Conservation (phyloP, 2,329 filamentous ascomycete species). For the Paracoccidioides brasiliensis region DNA sequence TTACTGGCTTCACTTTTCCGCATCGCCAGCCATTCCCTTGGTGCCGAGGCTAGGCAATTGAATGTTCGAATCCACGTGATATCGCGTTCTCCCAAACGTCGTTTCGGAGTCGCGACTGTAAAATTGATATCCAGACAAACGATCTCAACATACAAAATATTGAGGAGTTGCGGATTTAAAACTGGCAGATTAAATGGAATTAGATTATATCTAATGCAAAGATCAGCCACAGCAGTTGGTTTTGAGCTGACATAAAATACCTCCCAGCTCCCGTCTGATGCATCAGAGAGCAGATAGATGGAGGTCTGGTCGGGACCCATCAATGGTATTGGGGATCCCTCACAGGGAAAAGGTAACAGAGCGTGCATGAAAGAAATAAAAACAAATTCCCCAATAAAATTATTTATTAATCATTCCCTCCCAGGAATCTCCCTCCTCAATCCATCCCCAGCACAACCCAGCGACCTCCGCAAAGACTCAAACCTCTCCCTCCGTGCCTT, state of each 20-base stretch:
- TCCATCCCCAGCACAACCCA: slow-evolving; percentile 21
- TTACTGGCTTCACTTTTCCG: too few species aligned
- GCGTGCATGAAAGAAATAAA: neutral
- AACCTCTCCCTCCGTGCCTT: slow-evolving; percentile 23
- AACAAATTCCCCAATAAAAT: neutral
- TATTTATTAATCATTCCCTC: neutral
- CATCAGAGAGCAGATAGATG: slow-evolving; percentile 15
- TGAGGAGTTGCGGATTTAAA: too few species aligned
- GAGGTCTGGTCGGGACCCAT: slow-evolving; percentile 28
- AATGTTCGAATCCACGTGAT: neutral
- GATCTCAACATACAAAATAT: too few species aligned
- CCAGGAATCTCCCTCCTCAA: slow-evolving; percentile 19
- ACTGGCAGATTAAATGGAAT: too few species aligned
- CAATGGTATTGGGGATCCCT: slow-evolving; percentile 14
- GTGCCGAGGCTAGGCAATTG: too few species aligned
- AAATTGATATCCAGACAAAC: too few species aligned
- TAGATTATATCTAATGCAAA: too few species aligned
- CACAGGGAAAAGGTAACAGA: neutral
- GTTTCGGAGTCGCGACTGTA: neutral
- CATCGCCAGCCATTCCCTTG: too few species aligned
- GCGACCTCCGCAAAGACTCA: slow-evolving; percentile 22
- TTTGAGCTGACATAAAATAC: too few species aligned
- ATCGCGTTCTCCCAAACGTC: neutral
- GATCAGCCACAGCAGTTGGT: too few species aligned
- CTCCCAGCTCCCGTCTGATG: too few species aligned